phyloP scores from a whole-genome alignment of 2,329 filamentous ascomycete species.

The Beauveria sp. region DNA sequence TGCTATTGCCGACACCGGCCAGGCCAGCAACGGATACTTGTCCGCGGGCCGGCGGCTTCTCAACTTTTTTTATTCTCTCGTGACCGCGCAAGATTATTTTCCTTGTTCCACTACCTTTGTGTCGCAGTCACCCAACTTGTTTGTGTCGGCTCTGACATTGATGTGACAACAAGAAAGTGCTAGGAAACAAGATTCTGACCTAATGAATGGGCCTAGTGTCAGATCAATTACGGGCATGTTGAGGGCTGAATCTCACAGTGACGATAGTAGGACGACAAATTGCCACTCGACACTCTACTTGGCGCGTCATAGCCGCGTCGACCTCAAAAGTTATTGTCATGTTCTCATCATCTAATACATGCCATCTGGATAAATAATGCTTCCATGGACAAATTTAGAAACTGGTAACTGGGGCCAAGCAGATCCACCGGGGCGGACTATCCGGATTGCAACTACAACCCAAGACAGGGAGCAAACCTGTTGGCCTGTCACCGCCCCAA shows the following conservation, averaged over 20 bases:
- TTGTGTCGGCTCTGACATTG: too few species aligned
- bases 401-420: neutral
- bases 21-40: neutral
- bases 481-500: neutral
- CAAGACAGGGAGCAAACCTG: neutral
- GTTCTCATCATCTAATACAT: neutral
- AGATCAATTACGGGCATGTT: neutral
- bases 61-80: neutral
- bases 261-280: neutral
- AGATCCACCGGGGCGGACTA: neutral
- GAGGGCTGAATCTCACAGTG: neutral
- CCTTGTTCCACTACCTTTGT: neutral
- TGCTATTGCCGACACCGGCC: neutral
- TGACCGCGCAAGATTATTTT: neutral
- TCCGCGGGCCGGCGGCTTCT: neutral
- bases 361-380: neutral
- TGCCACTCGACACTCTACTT: neutral
- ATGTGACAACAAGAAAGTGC: too few species aligned
- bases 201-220: too few species aligned
- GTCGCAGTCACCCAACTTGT: neutral
- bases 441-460: conserved; percentile 1
- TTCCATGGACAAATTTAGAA: neutral
- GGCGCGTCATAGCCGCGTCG: neutral
- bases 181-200: neutral
- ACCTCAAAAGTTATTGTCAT: neutral